Evolutionary conservation across 805 yeast species (phyloP).

Genomic region (Komagataella populi): DNA sequence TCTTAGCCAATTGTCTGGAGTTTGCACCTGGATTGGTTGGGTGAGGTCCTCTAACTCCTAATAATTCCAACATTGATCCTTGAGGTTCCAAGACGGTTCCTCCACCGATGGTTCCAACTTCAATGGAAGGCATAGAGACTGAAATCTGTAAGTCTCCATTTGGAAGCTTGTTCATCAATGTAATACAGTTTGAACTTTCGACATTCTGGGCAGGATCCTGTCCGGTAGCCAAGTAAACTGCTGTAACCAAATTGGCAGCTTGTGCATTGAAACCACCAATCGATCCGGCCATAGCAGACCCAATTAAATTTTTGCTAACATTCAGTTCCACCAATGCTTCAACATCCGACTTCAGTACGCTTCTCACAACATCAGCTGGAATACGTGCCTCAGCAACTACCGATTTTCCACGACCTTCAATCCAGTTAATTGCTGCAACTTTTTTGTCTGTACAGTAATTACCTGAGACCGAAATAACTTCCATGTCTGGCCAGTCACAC

Average conservation of each 20-base stretch:
- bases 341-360: slow-evolving; percentile 84
- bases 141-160: slow-evolving; percentile 79
- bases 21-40: slow-evolving; percentile 88
- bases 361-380: slow-evolving; percentile 67
- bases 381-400: slow-evolving; percentile 92
- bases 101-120: slow-evolving; percentile 98
- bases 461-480: slow-evolving; percentile 84
- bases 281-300: slow-evolving; percentile 97
- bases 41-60: slow-evolving; percentile 95
- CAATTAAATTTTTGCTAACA: slow-evolving; percentile 79
- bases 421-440: slow-evolving; percentile 98
- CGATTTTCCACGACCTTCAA: slow-evolving; percentile 97
- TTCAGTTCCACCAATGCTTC: slow-evolving; percentile 86
- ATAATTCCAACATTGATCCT: slow-evolving; percentile 85
- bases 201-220: slow-evolving; percentile 99
- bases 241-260: slow-evolving; percentile 93
- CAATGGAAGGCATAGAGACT: slow-evolving; percentile 98
- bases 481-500: slow-evolving; percentile 92
- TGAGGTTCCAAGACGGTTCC: slow-evolving; percentile 98
- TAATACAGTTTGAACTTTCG: slow-evolving; percentile 94
- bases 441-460: slow-evolving; percentile 97
- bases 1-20: slow-evolving; percentile 83
- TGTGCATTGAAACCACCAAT: slow-evolving; percentile 98
- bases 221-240: slow-evolving; percentile 88
- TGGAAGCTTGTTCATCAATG: slow-evolving; percentile 69